These are phyloP conservation scores for Talaromyces sp. DNA, from an alignment of 2,329 filamentous ascomycete species.

Conservation along the genomic window DNA sequence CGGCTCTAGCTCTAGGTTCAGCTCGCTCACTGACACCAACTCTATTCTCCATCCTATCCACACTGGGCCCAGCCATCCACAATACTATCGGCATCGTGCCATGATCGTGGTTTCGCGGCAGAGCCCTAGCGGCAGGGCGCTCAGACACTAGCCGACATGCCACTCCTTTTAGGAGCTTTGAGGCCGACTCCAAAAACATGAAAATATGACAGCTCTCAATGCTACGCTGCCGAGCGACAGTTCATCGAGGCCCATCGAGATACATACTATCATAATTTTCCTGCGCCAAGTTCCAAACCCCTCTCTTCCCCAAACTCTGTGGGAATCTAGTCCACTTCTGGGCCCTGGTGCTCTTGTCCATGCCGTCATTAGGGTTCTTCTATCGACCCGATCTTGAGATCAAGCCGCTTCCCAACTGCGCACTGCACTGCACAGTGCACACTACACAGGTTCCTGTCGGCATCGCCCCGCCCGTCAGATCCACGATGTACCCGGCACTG, in stretches of 20 bases:
- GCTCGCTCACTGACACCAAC: neutral
- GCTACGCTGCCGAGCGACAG: neutral
- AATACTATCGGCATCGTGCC: neutral
- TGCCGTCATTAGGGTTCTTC: neutral
- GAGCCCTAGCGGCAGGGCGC: slow-evolving; percentile 5
- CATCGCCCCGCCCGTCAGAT: neutral
- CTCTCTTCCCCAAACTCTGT: neutral
- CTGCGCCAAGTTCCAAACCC: neutral
- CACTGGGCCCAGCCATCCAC: neutral
- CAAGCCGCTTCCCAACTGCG: slow-evolving; percentile 6
- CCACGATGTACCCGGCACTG: slow-evolving; percentile 9
- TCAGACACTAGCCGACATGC: slow-evolving; percentile 5
- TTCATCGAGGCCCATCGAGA: neutral
- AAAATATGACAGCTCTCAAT: slow-evolving; percentile 15
- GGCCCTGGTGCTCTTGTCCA: neutral
- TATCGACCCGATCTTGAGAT: neutral
- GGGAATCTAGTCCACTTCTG: neutral
- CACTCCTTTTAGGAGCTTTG: neutral
- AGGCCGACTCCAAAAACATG: neutral
- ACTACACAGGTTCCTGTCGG: neutral
- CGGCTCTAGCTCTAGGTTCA: neutral
- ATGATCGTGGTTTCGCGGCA: neutral
- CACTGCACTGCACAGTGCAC: neutral
- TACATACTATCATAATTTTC: neutral
- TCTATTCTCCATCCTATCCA: neutral